Base-by-base conservation (phyloP, 306 rosid genomes). In the Glycyrrhiza uralensis region DNA sequence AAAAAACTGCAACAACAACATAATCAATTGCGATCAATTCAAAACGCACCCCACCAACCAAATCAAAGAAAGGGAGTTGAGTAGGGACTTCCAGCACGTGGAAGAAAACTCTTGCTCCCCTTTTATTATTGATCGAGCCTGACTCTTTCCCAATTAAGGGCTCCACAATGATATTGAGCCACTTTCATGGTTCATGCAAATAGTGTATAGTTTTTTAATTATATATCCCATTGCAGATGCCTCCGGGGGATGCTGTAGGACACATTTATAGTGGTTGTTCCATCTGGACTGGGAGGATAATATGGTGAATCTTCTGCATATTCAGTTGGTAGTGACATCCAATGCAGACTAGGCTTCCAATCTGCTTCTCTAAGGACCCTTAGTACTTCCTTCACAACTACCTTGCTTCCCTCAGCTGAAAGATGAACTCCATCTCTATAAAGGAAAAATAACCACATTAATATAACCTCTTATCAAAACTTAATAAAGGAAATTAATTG, bases 391-490 rank as follows among this genome's bases (percentile, higher is more conserved):
- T 83, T 79, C 62, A 60, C 91, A 10, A 93, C 90, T 28, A 90
- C 80, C 82, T 84, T 79, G 82, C 89, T 93, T 33, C 88, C 98
- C 52, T 85, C 90, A 1, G 77, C 42, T 12, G 98, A 36, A 0
- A 90, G 65, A 80, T 93, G 98, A 54, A 93, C 49, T 45, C 98
- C 98, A 76, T 93, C 97, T 41, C 98, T 90, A 42, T n/a, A n/a
- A n/a, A n/a, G 4, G 4, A 1, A 69, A 15, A 4, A 65, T 24
- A 2, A 42, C 51, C 39, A 54, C 79, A 32, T 54, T 14, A 33
- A 8, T 38, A 38, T 38, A 10, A n/a, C n/a, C 12, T 14, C 45
- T 38, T 38, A 38, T 38, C 44, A 38, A 38, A 38, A n/a, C n/a
- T 38, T 38, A 11, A 14, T 68, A 10, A 70, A 10, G 5, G 20